A percentile compares a stretch with the other conserved stretches of the same genome.
Conservation (phyloP, 2,329 filamentous ascomycete species). For the Xylaria sp. region DNA sequence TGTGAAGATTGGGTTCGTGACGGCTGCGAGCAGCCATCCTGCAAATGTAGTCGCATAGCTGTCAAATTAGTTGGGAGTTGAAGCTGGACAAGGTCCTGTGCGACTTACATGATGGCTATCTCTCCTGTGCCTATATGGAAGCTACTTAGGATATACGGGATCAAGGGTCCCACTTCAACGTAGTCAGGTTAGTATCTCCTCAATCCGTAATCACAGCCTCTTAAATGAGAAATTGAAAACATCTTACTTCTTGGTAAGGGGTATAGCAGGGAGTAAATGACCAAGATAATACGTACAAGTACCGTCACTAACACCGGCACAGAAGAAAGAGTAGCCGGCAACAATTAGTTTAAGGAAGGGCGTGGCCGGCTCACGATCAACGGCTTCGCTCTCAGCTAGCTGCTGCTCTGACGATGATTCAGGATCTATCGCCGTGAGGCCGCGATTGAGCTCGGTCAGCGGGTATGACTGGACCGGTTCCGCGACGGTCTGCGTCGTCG, state of each 20-base stretch:
- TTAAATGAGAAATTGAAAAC: neutral
- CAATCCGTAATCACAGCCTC: neutral
- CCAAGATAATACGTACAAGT: slow-evolving; percentile 51
- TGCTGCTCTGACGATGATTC: slow-evolving; percentile 39
- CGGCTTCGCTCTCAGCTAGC: slow-evolving; percentile 25
- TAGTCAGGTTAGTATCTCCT: slow-evolving; percentile 7
- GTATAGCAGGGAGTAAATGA: neutral
- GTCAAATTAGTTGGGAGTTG: slow-evolving; percentile 9
- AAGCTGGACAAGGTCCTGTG: too few species aligned
- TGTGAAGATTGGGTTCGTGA: slow-evolving; percentile 65
- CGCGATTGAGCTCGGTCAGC: slow-evolving; percentile 41
- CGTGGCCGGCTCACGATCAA: slow-evolving; percentile 41
- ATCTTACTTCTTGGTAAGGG: neutral
- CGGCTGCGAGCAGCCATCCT: slow-evolving; percentile 69
- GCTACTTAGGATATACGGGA: slow-evolving; percentile 70
- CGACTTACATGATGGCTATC: slow-evolving; percentile 47
- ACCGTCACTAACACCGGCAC: slow-evolving; percentile 73
- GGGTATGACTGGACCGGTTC: slow-evolving; percentile 40
- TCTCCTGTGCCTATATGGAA: slow-evolving; percentile 57
- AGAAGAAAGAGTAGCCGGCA: slow-evolving; percentile 71
- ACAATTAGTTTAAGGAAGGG: slow-evolving; percentile 62
- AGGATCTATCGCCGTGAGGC: slow-evolving; percentile 31
- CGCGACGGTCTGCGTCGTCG: slow-evolving; percentile 39
- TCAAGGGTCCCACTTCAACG: slow-evolving; percentile 63
- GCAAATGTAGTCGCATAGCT: slow-evolving; percentile 68